Conservation (phyloP, 2,329 filamentous ascomycete genomes). For the Fusarium irregulare region DNA sequence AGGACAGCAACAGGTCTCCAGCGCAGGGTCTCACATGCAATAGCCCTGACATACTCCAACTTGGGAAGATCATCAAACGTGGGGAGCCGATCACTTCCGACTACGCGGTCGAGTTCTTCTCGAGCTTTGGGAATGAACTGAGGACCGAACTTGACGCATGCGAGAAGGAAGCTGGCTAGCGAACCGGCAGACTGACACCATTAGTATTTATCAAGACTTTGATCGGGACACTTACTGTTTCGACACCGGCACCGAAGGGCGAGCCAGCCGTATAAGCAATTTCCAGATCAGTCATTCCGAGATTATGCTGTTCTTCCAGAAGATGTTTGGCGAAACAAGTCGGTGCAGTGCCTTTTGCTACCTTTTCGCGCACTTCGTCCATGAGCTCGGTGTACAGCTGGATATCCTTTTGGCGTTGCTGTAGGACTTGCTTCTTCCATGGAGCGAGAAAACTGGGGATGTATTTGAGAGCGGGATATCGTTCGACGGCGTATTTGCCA, state of each 20-base stretch:
- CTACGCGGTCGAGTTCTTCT: conserved; percentile 53
- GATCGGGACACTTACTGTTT: conserved; percentile 56
- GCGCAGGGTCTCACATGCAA: conserved; percentile 54
- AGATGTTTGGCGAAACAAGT: conserved; percentile 59
- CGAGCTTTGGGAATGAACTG: conserved; percentile 59
- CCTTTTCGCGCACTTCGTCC: conserved; percentile 54
- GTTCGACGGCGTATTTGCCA: conserved; percentile 53
- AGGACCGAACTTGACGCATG: conserved; percentile 63
- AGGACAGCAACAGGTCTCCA: conserved; percentile 58
- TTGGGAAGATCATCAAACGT: conserved; percentile 52
- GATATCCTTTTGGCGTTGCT: conserved; percentile 53
- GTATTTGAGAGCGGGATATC: conserved; percentile 55
- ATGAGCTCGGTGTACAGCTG: conserved; percentile 55
- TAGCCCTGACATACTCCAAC: conserved; percentile 52
- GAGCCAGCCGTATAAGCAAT: conserved; percentile 58
- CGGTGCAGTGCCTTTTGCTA: conserved; percentile 47
- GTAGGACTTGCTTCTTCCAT: conserved; percentile 54
- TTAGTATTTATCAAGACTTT: accelerated
- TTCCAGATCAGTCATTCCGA: conserved; percentile 57
- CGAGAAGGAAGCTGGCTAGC: conserved; percentile 62
- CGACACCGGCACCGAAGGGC: conserved; percentile 58
- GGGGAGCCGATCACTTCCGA: conserved; percentile 53
- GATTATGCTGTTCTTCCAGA: conserved; percentile 53
- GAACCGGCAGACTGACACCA: conserved; percentile 58
- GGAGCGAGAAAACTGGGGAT: conserved; percentile 53